Conservation (phyloP, 352 stramenopile genomes). For the Pythium oligandrum region DNA sequence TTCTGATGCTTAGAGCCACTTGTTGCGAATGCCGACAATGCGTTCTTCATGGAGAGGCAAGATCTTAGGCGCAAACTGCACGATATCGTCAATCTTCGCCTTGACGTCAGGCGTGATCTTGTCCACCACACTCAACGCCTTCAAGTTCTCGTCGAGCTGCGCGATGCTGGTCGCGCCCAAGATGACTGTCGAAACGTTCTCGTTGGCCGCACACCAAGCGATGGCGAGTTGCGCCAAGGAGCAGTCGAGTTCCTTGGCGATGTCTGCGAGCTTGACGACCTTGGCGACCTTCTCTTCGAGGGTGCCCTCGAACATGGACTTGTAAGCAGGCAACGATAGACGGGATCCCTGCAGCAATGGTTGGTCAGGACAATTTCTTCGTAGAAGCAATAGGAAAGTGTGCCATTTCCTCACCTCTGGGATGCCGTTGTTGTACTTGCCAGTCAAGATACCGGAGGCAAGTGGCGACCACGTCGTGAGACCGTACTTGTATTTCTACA, state of each 20-base stretch:
- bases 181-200: constrained; percentile 40
- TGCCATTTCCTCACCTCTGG: too few species aligned
- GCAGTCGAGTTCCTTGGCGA: constrained; percentile 55
- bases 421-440: too few species aligned
- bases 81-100: constrained; percentile 31
- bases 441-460: too few species aligned
- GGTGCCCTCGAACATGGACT: not conserved
- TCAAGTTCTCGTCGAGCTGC: constrained; percentile 40
- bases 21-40: too few species aligned
- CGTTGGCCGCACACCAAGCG: constrained; percentile 3
- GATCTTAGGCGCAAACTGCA: not conserved
- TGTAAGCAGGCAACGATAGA: too few species aligned
- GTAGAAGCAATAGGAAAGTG: too few species aligned
- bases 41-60: too few species aligned
- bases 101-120: constrained; percentile 38
- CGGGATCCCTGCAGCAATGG: too few species aligned
- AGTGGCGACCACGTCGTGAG: too few species aligned
- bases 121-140: constrained; percentile 20
- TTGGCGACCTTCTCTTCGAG: constrained; percentile 36
- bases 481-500: too few species aligned
- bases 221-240: constrained; percentile 39
- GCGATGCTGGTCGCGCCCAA: constrained; percentile 33
- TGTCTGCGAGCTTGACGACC: constrained; percentile 30
- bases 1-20: too few species aligned
- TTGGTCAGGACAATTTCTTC: too few species aligned